phyloP scores from a whole-genome alignment of 192 early-diverging fungal species.

The Lunasporangiospora selenospora region DNA sequence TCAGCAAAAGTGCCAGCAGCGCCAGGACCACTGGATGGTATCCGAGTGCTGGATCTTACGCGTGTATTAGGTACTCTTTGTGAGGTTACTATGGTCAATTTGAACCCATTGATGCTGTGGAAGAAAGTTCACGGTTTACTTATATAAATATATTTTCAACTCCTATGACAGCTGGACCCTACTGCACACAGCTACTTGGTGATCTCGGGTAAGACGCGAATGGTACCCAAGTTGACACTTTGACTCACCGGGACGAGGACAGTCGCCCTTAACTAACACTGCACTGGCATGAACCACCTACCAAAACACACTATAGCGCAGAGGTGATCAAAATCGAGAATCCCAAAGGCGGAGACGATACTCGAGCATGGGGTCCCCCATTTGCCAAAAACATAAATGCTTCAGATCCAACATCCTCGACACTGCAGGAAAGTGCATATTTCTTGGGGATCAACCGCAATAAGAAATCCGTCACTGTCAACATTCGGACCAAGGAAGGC shows the following conservation, averaged over 20 bases:
- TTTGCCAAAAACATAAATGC: slow-evolving; percentile 42
- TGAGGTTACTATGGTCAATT: too few species aligned
- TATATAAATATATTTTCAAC: too few species aligned
- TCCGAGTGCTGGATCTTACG: slow-evolving; percentile 74
- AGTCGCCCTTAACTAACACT: not conserved
- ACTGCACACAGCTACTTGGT: slow-evolving; percentile 77
- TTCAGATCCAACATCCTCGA: slow-evolving; percentile 19
- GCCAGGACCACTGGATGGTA: slow-evolving; percentile 62
- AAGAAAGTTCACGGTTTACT: too few species aligned
- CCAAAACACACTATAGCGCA: slow-evolving; percentile 54
- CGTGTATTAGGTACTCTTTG: slow-evolving; percentile 68
- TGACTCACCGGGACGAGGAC: not conserved
- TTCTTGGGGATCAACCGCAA: slow-evolving; percentile 93
- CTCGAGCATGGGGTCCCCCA: slow-evolving; percentile 83
- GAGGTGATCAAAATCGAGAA: slow-evolving; percentile 91
- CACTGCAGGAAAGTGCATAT: slow-evolving; percentile 81
- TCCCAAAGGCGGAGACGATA: slow-evolving; percentile 83
- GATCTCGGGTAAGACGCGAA: slow-evolving; percentile 68
- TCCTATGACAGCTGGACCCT: slow-evolving; percentile 72
- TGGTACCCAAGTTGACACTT: not conserved
- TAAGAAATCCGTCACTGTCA: slow-evolving; percentile 85
- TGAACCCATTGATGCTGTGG: too few species aligned
- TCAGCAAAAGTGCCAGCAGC: too few species aligned
- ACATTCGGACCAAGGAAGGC: slow-evolving; percentile 75
- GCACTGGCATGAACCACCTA: not conserved